Evolutionary conservation across 352 stramenopile species (phyloP), one percentile per base, ranked within the genome.

Genomic region (Pythium aristosporum): DNA sequence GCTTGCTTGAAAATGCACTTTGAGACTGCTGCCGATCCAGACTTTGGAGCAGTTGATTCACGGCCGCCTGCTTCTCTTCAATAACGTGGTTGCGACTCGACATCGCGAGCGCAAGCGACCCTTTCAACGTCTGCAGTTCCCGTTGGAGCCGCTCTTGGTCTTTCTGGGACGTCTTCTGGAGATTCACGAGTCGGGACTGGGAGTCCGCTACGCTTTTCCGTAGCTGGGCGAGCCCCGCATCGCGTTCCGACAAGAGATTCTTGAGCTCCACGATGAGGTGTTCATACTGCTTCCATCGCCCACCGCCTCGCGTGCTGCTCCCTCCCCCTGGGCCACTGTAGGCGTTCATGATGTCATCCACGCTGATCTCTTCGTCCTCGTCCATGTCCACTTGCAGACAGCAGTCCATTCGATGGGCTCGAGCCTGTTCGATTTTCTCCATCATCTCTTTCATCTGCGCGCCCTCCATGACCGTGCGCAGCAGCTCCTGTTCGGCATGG

Each of bases 181-280:
- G 42, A 30, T 30, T 56, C 12, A 74, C 60, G 18, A 79, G 55
- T 5, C 79, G 67, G 8, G 69, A 18, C 39, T 88, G 80, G 1
- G 68, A 61, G 13, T 79, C 74, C 1, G 69, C 67, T 8, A 85
- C 58, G 7, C 72, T 62, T 30, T 36, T 54, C 25, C 79, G 68
- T 9, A 76, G 71, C 39, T 81, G 71, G 5, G 51, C 43, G 16
- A 88, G 53, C 4, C 69, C 74, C 32, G 58, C 67, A 10, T 85
- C 67, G 28, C 85, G 84, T 34, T 82, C 80, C 11, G 68, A 56
- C 0, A 89, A 50, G 2, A 79, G 68, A 20, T 61, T 80, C 72
- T 89, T 89, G 6, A 89, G 69, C 54, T 89, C 80, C 1, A 85
- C 72, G 34, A 89, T 88, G 16, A 89, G 67, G n/a, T 86, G 69